These are phyloP conservation scores for Xerocomus nothofagi DNA, from an alignment of 1,284 basidiomycete genomes.

Conservation along the genomic window DNA sequence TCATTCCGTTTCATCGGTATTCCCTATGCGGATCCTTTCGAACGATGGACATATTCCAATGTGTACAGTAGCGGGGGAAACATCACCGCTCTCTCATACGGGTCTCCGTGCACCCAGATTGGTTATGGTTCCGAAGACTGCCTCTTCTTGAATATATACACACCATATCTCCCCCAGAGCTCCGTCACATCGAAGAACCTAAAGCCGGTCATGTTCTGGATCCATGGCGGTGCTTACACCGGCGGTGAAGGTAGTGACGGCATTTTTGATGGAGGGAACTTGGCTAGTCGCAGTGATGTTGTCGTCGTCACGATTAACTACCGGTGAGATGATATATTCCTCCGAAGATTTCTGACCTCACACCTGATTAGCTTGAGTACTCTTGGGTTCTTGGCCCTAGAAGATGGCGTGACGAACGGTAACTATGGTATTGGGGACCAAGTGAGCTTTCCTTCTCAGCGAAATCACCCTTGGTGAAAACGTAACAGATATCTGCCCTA, in stretches of 20 bases:
- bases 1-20: constrained; percentile 33
- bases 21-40: constrained; percentile 28
- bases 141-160: constrained; percentile 42
- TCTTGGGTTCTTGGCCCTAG: constrained; percentile 13
- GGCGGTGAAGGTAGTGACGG: constrained; percentile 41
- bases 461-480: background rate
- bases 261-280: constrained; percentile 43
- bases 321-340: constrained; percentile 20
- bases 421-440: constrained; percentile 20
- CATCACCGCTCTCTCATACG: constrained; percentile 32
- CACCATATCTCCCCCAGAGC: constrained; percentile 31
- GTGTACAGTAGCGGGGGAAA: constrained; percentile 18
- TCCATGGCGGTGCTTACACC: constrained; percentile 43
- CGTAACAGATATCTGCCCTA: constrained; percentile 19
- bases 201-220: constrained; percentile 43
- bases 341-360: background rate
- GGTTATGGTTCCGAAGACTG: constrained; percentile 34
- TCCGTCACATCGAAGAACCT: constrained; percentile 17
- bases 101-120: constrained; percentile 31
- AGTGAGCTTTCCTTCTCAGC: background rate
- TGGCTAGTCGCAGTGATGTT: constrained; percentile 44
- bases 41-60: constrained; percentile 29
- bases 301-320: constrained; percentile 50
- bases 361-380: constrained; percentile 8
- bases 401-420: constrained; percentile 11